Evolutionary conservation across 805 yeast species (phyloP).

Genomic region (Candida ficus): DNA sequence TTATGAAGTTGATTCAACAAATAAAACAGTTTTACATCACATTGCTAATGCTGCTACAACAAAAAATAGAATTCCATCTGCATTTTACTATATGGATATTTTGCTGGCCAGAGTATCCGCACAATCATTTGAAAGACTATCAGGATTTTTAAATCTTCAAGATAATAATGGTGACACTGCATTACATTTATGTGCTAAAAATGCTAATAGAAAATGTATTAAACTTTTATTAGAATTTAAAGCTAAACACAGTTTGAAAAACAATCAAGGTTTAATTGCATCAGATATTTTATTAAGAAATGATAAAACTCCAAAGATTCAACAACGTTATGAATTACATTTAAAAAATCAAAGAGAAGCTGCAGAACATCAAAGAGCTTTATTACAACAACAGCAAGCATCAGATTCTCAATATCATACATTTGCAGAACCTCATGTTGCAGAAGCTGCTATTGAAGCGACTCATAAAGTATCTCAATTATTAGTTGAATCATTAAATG

Average conservation of each 20-base stretch:
- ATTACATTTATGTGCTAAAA: conserved; percentile 64
- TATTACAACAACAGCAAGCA: neutral
- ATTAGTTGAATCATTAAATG: conserved; percentile 43
- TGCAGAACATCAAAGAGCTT: conserved; percentile 7
- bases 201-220: conserved; percentile 48
- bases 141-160: conserved; percentile 55
- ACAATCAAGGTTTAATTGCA: conserved; percentile 26
- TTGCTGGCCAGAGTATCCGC: conserved; percentile 68
- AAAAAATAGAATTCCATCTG: conserved; percentile 67
- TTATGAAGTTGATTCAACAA: conserved; percentile 68
- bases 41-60: conserved; percentile 66
- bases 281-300: conserved; percentile 24
- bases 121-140: conserved; percentile 56
- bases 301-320: conserved; percentile 19
- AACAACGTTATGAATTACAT: conserved; percentile 23
- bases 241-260: conserved; percentile 40
- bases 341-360: conserved; percentile 12
- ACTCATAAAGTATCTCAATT: conserved; percentile 46
- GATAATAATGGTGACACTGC: conserved; percentile 80
- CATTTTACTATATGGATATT: conserved; percentile 76
- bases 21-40: conserved; percentile 81
- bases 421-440: conserved; percentile 35
- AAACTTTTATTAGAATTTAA: conserved; percentile 44
- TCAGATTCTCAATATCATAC: conserved; percentile 5
- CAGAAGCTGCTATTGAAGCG: conserved; percentile 51